phyloP scores from a whole-genome alignment of 768 basidiomycete genomes.

The Podaxis carcinomalis region DNA sequence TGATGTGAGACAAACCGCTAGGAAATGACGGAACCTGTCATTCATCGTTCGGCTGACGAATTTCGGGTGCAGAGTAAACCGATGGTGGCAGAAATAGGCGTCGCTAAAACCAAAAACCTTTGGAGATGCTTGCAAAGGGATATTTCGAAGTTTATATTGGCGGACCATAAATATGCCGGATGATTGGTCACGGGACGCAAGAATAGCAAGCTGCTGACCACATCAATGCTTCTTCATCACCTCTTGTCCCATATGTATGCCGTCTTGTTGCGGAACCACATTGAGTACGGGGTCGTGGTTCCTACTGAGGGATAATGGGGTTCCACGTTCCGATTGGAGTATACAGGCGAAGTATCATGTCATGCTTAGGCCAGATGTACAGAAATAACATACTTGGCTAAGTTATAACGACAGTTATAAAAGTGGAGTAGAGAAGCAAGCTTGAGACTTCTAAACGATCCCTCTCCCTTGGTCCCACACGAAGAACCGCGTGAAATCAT shows the following conservation, averaged over 20 bases:
- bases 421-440: neutral
- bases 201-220: neutral
- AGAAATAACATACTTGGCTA: slow-evolving; percentile 1
- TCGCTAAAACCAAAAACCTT: neutral
- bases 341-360: neutral
- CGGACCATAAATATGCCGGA: neutral
- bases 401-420: slow-evolving; percentile 4
- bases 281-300: neutral
- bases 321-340: slow-evolving; percentile 1
- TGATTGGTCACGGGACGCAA: slow-evolving; percentile 6
- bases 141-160: neutral
- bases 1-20: slow-evolving; percentile 1
- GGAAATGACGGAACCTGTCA: neutral
- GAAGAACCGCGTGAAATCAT: slow-evolving; percentile 19
- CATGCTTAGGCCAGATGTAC: neutral
- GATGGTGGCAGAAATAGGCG: neutral
- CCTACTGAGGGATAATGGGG: neutral
- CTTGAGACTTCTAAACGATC: neutral
- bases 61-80: neutral
- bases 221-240: slow-evolving; percentile 1
- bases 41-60: slow-evolving; percentile 2
- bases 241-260: neutral
- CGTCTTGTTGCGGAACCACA: neutral
- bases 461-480: slow-evolving; percentile 1
- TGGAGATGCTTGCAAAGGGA: neutral